Evolutionary conservation across 2,329 filamentous ascomycete species (phyloP), one percentile per base, ranked within the genome.

Genomic region (Aureobasidium sp.): DNA sequence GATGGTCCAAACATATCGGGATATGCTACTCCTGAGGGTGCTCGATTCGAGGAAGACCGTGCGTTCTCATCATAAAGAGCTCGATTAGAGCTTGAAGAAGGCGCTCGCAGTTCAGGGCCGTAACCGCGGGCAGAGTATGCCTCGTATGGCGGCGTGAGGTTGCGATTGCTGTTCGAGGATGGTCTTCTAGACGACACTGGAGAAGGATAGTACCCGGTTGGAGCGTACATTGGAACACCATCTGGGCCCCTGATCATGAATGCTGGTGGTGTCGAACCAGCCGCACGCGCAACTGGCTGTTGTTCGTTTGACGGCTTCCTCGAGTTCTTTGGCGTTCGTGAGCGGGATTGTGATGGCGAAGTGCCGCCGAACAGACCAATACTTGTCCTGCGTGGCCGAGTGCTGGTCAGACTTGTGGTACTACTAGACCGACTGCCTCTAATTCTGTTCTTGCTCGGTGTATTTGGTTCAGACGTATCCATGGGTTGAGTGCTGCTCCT

Each of bases 231-330:
- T 2, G 76, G 72, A 61, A 75, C 71, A 58, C 80, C 78, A 67
- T 81, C 78, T 40, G 78, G 74, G 17, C 78, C 76, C 62, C 75
- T 73, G 24, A 82, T 69, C 66, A 81, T 67, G 69, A 80, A 77
- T 67, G 79, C 78, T 15, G 76, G 67, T 24, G 67, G 68, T 42
- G 68, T 58, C 27, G 65, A 40, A 14, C 60, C 63, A 7, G 63
- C 50, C 14, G 65, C 49, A 48, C 68, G 67, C 52, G 66, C 61
- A 1, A 66, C 65, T 52, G 68, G 66, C 62, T 69, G 59, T 62
- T 68, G 67, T 42, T 67, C 64, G 66, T 73, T 66, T 69, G 70
- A 65, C 6, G 57, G 19, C 19, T 65, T 65, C 27, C 62, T 62
- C 12, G 56, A 54, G 6, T 12, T 48, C 64, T 66, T 73, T 68